Evolutionary conservation across 208 protist genomes (phyloP), one percentile per base, ranked within the genome.

Genomic region (Trypanosoma boissoni): DNA sequence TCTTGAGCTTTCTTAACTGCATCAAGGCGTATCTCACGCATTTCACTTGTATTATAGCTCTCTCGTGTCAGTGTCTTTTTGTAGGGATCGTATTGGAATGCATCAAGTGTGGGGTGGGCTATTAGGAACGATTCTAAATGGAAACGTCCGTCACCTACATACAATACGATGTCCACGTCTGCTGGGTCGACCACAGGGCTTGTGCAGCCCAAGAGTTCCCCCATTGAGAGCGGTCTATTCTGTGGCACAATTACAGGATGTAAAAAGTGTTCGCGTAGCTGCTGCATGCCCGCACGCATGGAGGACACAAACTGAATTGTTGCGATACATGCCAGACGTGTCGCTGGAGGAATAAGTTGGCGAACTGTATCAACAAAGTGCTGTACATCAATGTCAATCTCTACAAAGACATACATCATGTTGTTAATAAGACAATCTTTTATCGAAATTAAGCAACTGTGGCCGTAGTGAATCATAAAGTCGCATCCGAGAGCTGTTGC

Each of bases 401-500:
- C 97, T 2, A 99, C 98, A 83, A 99, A 99, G 3, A 99, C 96
- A 71, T 99, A 99, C 55, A 99, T 90, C 85, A 98, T 98, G 50
- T 92, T 97, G 9, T 94, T 86, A 7, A 91, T 63, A 32, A 76
- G 82, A 37, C 88, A 91, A 61, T 98, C 94, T 68, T 91, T 84
- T 66, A 94, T 94, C 36, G 88, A 91, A 53, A 96, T 92, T 7
- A 99, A 81, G 75, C 98, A 99, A 70, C 89, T 97, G 72, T 99
- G 98, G 10, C 97, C 98, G 68, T 99, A 99, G 71, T 99, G 98
- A 36, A 99, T 97, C 29, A 99, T 74, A 42, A 99, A 97, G 66
- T 99, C 97, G 37, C 93, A 95, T 24, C 97, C 97, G 7, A 99
- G 75, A 8, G 97, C 95, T 2, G 62, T 29, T 0, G 98, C 98